Conservation (phyloP, 2,329 filamentous ascomycete genomes). For the Pyrenochaeta sp. region DNA sequence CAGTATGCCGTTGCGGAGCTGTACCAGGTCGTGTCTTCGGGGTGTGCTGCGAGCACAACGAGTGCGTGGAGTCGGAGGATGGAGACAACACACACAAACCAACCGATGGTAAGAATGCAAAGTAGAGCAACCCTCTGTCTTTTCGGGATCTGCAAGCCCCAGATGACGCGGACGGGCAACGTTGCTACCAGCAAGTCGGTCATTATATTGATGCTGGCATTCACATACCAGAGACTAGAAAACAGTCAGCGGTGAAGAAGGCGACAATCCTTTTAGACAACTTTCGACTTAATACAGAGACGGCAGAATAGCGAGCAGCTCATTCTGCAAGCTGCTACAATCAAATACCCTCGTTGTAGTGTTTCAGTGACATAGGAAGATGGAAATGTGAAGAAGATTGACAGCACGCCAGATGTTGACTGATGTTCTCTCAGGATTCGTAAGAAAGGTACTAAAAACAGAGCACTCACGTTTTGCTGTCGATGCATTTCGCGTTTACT, state of each 20-base stretch:
- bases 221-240: slow-evolving; percentile 30
- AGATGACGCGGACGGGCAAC: slow-evolving; percentile 35
- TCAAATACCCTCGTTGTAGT: background rate
- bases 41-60: slow-evolving; percentile 18
- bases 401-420: too few relatives aligned
- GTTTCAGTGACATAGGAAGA: background rate
- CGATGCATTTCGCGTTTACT: slow-evolving; percentile 24
- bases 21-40: slow-evolving; percentile 33
- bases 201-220: slow-evolving; percentile 33
- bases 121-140: slow-evolving; percentile 33
- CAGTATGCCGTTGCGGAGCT: slow-evolving; percentile 35
- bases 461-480: slow-evolving; percentile 23
- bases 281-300: too few relatives aligned
- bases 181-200: slow-evolving; percentile 36
- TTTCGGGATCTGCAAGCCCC: slow-evolving; percentile 31
- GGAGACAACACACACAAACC: slow-evolving; percentile 45
- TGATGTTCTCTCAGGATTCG: too few relatives aligned
- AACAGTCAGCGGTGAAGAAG: background rate
- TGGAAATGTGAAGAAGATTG: background rate
- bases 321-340: too few relatives aligned
- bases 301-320: too few relatives aligned
- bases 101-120: slow-evolving; percentile 38
- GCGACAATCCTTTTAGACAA: background rate
- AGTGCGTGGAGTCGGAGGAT: slow-evolving; percentile 37
- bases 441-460: too few relatives aligned